Percentiles rank a stretch among this genome's conserved stretches.
Evolutionary conservation across 2,329 filamentous ascomycete genomes (phyloP).

Genomic region (Niveomyces coronatus): DNA sequence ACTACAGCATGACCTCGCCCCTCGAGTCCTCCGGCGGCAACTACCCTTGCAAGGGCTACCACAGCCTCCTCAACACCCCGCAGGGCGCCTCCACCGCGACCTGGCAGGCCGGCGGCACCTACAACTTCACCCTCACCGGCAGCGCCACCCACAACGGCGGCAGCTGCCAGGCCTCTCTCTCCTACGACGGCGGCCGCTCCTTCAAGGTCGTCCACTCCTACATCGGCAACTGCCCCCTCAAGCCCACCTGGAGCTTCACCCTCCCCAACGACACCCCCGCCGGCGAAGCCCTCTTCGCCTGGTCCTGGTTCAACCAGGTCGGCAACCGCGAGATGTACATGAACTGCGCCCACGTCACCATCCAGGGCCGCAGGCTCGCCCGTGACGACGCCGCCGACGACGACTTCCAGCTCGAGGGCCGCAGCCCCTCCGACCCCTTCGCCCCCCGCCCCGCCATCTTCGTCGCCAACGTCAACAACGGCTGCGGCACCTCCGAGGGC

Average conservation of each 20-base stretch:
- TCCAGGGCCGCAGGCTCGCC: not conserved
- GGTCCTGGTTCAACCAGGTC: slow-evolving; percentile 65
- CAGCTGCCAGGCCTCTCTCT: slow-evolving; percentile 62
- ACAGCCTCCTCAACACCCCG: slow-evolving; percentile 30
- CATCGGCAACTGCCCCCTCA: slow-evolving; percentile 35
- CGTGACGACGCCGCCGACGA: not conserved
- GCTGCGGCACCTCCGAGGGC: slow-evolving; percentile 42
- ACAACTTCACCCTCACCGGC: slow-evolving; percentile 50
- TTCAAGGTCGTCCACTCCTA: slow-evolving; percentile 52
- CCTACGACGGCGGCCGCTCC: slow-evolving; percentile 54
- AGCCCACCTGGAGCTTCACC: slow-evolving; percentile 48
- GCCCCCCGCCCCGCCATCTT: slow-evolving; percentile 44
- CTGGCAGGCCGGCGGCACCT: slow-evolving; percentile 47
- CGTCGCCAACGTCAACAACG: slow-evolving; percentile 49
- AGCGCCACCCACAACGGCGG: slow-evolving; percentile 53
- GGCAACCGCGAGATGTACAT: slow-evolving; percentile 71
- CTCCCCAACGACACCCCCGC: slow-evolving; percentile 48
- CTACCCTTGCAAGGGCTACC: slow-evolving; percentile 63
- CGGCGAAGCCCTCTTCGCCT: slow-evolving; percentile 42
- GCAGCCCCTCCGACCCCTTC: slow-evolving; percentile 8
- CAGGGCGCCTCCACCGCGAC: slow-evolving; percentile 43
- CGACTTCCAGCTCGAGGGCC: not conserved
- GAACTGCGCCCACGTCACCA: slow-evolving; percentile 56
- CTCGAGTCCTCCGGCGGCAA: slow-evolving; percentile 49
- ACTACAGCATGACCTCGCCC: slow-evolving; percentile 62